phyloP scores from a whole-genome alignment of 73 alveolate genomes.

The Loxodes magnus region DNA sequence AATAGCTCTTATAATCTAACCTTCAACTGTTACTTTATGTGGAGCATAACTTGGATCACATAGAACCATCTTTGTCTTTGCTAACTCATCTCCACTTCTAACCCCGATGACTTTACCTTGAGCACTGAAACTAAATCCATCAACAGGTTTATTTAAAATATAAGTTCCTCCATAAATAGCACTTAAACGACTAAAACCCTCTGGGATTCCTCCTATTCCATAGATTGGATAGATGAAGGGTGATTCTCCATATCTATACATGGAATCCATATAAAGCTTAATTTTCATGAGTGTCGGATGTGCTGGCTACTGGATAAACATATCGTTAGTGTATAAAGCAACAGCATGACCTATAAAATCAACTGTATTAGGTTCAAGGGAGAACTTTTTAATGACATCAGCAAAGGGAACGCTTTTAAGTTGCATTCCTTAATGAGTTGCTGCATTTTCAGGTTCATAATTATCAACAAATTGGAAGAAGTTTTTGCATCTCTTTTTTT shows the following conservation, averaged over 20 bases:
- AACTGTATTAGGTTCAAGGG: conserved; percentile 84
- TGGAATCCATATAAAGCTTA: conserved; percentile 70
- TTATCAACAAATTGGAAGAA: conserved; percentile 81
- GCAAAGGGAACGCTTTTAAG: no score
- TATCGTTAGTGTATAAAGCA: conserved; percentile 44
- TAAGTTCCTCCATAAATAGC: conserved; percentile 87
- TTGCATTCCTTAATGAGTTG: conserved; percentile 48
- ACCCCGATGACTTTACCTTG: conserved; percentile 52
- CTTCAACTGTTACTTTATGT: conserved; percentile 37
- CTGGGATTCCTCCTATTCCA: conserved; percentile 96
- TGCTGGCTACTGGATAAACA: not conserved
- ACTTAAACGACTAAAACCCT: conserved; percentile 18
- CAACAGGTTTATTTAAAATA: conserved; percentile 90
- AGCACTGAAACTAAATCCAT: conserved; percentile 71
- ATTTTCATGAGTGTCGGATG: conserved; percentile 49
- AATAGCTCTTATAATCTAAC: conserved; percentile 70
- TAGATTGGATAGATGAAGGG: conserved; percentile 98
- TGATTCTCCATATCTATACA: conserved; percentile 81
- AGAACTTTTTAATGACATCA: conserved; percentile 47
- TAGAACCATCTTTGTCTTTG: conserved; percentile 83
- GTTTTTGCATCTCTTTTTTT: conserved; percentile 92
- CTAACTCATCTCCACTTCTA: no score
- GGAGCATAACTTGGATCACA: conserved; percentile 98
- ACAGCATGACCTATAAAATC: conserved; percentile 99
- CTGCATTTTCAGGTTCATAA: conserved; percentile 53